phyloP scores from a whole-genome alignment of 2,329 filamentous ascomycete genomes.

The Dactylellina drechsleri region DNA sequence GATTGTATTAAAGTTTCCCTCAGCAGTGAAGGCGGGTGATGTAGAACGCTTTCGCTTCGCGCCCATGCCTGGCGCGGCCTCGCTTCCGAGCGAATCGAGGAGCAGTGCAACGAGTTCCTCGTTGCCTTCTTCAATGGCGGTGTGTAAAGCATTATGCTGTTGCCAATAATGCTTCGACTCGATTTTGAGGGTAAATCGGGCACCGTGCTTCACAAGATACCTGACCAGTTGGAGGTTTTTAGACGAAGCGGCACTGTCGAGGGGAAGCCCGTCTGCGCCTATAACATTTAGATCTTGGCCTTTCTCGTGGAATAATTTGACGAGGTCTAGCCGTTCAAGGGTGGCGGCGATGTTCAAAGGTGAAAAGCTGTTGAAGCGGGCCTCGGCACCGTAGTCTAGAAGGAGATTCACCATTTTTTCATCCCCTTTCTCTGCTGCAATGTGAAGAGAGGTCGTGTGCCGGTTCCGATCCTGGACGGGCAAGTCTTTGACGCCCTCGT shows the following conservation, averaged over 20 bases:
- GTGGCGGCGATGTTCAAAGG: slow-evolving; percentile 21
- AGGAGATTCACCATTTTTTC: slow-evolving; percentile 24
- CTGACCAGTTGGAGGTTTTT: slow-evolving; percentile 17
- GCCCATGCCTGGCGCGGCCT: slow-evolving; percentile 11
- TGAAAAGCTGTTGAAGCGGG: slow-evolving; percentile 11
- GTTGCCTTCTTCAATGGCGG: slow-evolving; percentile 21
- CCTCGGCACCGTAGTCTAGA: slow-evolving; percentile 22
- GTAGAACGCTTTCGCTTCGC: slow-evolving; percentile 2
- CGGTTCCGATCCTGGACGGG: neutral
- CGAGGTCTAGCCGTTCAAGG: slow-evolving; percentile 15
- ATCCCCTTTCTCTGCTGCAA: slow-evolving; percentile 18
- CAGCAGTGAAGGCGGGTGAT: slow-evolving; percentile 18
- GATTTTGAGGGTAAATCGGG: slow-evolving; percentile 11
- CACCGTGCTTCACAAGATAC: slow-evolving; percentile 19
- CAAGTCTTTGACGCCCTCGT: slow-evolving; percentile 4
- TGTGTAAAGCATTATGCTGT: slow-evolving; percentile 21
- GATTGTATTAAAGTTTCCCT: slow-evolving; percentile 17
- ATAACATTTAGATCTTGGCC: slow-evolving; percentile 19
- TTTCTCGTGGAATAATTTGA: slow-evolving; percentile 24
- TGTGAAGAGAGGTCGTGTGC: slow-evolving; percentile 12
- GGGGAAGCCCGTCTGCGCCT: slow-evolving; percentile 3
- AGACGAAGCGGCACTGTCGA: slow-evolving; percentile 12
- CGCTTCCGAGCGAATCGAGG: slow-evolving; percentile 15
- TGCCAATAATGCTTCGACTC: slow-evolving; percentile 7
- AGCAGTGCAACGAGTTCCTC: slow-evolving; percentile 13